Evolutionary conservation across 164 flowering plant genomes (phyloP), one percentile per base, ranked within the genome.

Genomic region (Dillenia suffruticosa): DNA sequence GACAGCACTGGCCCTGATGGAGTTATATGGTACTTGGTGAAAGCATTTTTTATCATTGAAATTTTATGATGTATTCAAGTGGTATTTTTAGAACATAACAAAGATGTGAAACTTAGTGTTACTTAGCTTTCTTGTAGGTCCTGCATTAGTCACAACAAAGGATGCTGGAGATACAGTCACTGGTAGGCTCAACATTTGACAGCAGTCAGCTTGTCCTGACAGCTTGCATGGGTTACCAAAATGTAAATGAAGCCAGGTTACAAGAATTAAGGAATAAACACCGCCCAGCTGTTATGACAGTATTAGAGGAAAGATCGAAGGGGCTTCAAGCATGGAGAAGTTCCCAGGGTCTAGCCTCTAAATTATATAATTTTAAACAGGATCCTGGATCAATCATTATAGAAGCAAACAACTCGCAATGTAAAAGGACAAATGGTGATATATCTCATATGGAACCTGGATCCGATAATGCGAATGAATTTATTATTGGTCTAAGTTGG

Each of bases 81-180:
- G 49, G 48, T 9, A 24, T 11, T 46, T 48, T 0, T 59, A 16
- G 43, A 19, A 9, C 32, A 5, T 44, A 44, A 49, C 48, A 12
- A 8, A 40, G 51, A 12, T 12, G 57, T 53, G 61, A 57, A 67
- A 65, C 62, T 72, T 70, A 68, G 63, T 64, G 51, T 61, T 19
- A 19, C 22, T 19, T 73, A 65, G 65, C 40, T 70, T 49, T 73
- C 44, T 63, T 70, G 66, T 68, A 95, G 99, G 99, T 63, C 97
- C 99, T 67, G 97, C 97, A 45, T 70, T 95, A 67, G 96, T 87
- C 63, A 95, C 97, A 40, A 87, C 99, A 15, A 88, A 88, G 65
- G 99, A 95, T 85, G 97, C 99, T 69, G 99, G 99, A 67, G 99
- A 95, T 77, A 96, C 97, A 45, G 83, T 84, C 97, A 56, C 78